A percentile compares a stretch with the other conserved stretches of the same genome.
Evolutionary conservation across 139 green algal genomes (phyloP).

Genomic region (Chlorella vulgaris): DNA sequence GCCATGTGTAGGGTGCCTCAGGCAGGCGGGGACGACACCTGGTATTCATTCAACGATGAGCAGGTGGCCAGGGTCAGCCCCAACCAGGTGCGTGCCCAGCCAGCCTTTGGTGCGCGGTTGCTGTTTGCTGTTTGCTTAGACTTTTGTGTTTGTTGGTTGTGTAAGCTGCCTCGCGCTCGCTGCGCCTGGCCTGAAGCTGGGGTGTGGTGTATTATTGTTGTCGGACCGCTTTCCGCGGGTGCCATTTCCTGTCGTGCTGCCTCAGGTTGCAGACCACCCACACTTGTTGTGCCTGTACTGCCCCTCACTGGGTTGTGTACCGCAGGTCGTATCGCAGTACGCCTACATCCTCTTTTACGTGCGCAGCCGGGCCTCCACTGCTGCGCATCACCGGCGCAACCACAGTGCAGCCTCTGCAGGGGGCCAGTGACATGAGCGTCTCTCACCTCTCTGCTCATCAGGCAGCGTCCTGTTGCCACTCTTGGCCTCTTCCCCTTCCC

Average conservation of each 20-base stretch:
- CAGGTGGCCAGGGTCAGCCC: conserved; percentile 20
- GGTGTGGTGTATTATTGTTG: too few relatives aligned
- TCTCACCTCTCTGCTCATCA: too few relatives aligned
- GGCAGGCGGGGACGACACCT: conserved; percentile 12
- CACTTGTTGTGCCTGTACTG: too few relatives aligned
- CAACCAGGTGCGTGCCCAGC: conserved; percentile 4
- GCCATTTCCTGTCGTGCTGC: not conserved
- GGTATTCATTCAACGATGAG: conserved; percentile 53
- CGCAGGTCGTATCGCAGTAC: conserved; percentile 35
- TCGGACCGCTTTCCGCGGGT: too few relatives aligned
- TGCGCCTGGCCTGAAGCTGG: too few relatives aligned
- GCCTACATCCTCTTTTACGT: conserved; percentile 56
- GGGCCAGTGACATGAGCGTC: too few relatives aligned
- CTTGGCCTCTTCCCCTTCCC: too few relatives aligned
- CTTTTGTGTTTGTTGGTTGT: not conserved
- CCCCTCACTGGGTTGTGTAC: not conserved
- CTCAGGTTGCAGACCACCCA: too few relatives aligned
- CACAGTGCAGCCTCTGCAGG: conserved; percentile 6
- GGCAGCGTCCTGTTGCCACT: too few relatives aligned
- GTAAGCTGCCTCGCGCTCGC: too few relatives aligned
- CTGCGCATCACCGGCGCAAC: conserved; percentile 17
- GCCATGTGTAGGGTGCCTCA: conserved; percentile 40
- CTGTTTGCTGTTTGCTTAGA: not conserved
- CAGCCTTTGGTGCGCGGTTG: not conserved
- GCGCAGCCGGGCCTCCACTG: not conserved